phyloP scores from a whole-genome alignment of 2,329 filamentous ascomycete species.

The Beauveria sp. region DNA sequence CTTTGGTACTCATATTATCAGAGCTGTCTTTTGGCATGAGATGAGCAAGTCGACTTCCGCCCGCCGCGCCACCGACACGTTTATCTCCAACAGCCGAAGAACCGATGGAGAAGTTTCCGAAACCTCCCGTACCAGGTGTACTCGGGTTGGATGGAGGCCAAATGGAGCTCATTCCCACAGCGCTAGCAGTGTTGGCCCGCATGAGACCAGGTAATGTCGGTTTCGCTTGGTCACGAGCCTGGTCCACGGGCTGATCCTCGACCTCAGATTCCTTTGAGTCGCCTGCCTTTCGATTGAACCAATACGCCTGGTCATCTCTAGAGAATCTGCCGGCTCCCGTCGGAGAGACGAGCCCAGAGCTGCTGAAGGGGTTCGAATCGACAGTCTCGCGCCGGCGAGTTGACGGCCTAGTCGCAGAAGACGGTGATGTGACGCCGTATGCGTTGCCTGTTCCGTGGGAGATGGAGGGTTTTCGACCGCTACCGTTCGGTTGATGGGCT shows the following conservation, averaged over 20 bases:
- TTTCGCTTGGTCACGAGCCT: constrained; percentile 25
- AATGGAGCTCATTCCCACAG: constrained; percentile 35
- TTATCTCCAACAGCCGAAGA: constrained; percentile 60
- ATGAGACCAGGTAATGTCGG: constrained; percentile 38
- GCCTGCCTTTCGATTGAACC: constrained; percentile 46
- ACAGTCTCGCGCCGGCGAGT: constrained; percentile 75
- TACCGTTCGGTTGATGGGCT: constrained; percentile 48
- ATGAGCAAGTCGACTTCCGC: constrained; percentile 80
- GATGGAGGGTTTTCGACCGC: constrained; percentile 74
- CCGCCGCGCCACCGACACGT: constrained; percentile 59
- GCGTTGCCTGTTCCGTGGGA: constrained; percentile 59
- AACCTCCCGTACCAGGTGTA: constrained; percentile 65
- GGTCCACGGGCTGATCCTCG: constrained; percentile 15
- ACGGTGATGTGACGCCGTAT: constrained; percentile 68
- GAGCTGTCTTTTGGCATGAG: constrained; percentile 70
- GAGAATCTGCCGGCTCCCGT: constrained; percentile 49
- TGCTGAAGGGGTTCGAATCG: constrained; percentile 57
- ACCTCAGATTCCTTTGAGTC: constrained; percentile 46
- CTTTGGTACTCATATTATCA: constrained; percentile 37
- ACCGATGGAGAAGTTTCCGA: constrained; percentile 78
- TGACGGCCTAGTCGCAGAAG: constrained; percentile 60
- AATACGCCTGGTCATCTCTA: constrained; percentile 54
- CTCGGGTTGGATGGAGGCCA: constrained; percentile 44
- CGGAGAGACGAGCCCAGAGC: constrained; percentile 51
- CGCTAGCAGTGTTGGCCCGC: constrained; percentile 48